Evolutionary conservation across 2,329 filamentous ascomycete species (phyloP).

Genomic region (Alternaria solani): DNA sequence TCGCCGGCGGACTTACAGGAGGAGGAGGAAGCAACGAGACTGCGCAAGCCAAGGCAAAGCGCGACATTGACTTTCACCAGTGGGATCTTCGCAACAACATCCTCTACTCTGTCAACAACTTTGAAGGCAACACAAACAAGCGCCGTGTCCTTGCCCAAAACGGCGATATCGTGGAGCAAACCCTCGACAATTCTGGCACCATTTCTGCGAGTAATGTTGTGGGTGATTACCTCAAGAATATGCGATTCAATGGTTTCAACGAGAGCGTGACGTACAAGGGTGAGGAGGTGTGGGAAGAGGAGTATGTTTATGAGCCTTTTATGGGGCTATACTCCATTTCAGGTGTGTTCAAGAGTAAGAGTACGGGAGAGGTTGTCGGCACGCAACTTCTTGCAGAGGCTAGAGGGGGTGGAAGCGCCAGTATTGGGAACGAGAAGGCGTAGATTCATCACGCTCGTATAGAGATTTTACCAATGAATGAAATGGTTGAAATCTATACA

Average conservation of each 20-base stretch:
- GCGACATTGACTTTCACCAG: slow-evolving; percentile 43
- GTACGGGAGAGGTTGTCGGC: slow-evolving; percentile 57
- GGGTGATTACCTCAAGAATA: slow-evolving; percentile 61
- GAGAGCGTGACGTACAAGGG: slow-evolving; percentile 52
- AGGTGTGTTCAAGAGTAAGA: slow-evolving; percentile 60
- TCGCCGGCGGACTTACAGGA: slow-evolving; percentile 28
- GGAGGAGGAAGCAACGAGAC: slow-evolving; percentile 13
- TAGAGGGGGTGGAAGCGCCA: slow-evolving; percentile 62
- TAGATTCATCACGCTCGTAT: neutral
- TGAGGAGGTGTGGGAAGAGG: slow-evolving; percentile 58
- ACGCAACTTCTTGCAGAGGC: slow-evolving; percentile 63
- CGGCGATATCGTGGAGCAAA: slow-evolving; percentile 63
- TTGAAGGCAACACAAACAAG: slow-evolving; percentile 61
- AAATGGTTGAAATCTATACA: neutral
- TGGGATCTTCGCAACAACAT: slow-evolving; percentile 65
- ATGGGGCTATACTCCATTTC: slow-evolving; percentile 55
- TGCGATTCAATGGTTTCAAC: slow-evolving; percentile 64
- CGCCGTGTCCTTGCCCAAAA: slow-evolving; percentile 66
- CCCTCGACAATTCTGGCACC: slow-evolving; percentile 62
- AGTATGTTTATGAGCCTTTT: slow-evolving; percentile 64
- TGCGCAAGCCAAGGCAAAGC: slow-evolving; percentile 33
- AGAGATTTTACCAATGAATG: neutral
- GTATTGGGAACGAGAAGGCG: slow-evolving; percentile 50
- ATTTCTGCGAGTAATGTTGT: slow-evolving; percentile 56
- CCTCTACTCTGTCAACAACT: slow-evolving; percentile 69